Conservation (phyloP, 192 early-diverging fungal genomes). For the Obelidium mucronatum region DNA sequence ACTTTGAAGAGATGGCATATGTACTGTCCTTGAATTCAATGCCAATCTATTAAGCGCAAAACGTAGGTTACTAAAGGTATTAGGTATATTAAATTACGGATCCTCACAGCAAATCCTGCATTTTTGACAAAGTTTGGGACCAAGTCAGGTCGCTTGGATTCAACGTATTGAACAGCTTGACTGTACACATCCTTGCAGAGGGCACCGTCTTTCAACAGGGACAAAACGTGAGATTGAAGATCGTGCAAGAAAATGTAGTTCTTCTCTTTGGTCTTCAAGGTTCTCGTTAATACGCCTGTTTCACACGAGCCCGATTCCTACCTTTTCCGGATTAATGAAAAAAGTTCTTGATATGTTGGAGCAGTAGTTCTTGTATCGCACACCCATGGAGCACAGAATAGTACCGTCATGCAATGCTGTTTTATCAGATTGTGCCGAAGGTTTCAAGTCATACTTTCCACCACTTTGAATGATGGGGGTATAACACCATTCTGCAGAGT, state of each 20-base stretch:
- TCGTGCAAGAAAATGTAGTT: constrained; percentile 93
- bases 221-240: constrained; percentile 79
- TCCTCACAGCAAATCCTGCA: constrained; percentile 79
- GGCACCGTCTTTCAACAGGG: constrained; percentile 73
- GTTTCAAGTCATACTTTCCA: constrained; percentile 87
- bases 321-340: constrained; percentile 89
- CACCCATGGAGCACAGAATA: constrained; percentile 91
- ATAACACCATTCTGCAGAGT: constrained; percentile 88
- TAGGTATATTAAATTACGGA: too few species aligned
- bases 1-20: constrained; percentile 80
- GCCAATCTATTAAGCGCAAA: constrained; percentile 68
- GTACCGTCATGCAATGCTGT: constrained; percentile 86
- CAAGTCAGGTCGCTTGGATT: constrained; percentile 84
- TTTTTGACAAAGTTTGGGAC: constrained; percentile 85
- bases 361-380: constrained; percentile 94
- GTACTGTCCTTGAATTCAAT: constrained; percentile 91
- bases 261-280: constrained; percentile 82
- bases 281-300: constrained; percentile 24
- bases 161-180: constrained; percentile 72
- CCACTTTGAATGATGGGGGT: constrained; percentile 96
- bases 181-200: constrained; percentile 81
- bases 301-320: constrained; percentile 36
- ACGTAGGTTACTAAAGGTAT: neutral
- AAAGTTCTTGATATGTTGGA: constrained; percentile 94
- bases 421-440: constrained; percentile 77